phyloP scores from a whole-genome alignment of 495 filamentous ascomycete species.

The Parachaetomium inaequale region DNA sequence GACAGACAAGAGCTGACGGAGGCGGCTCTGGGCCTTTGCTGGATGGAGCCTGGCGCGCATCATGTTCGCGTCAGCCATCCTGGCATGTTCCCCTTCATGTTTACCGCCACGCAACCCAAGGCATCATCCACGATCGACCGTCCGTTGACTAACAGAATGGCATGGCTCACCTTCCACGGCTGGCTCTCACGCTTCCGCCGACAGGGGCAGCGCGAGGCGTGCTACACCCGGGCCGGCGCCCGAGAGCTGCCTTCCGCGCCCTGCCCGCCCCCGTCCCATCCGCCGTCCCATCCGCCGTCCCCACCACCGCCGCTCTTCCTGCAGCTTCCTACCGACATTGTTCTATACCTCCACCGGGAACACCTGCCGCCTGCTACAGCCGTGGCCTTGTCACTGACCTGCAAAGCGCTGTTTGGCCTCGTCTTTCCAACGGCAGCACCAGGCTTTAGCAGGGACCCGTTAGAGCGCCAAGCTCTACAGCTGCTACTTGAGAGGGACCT shows the following conservation, averaged over 20 bases:
- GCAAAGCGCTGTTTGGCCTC: slow-evolving; percentile 13
- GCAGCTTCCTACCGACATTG: not conserved
- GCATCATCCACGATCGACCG: no score
- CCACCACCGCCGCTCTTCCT: not conserved
- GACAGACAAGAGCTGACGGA: no score
- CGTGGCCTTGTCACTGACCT: slow-evolving; percentile 16
- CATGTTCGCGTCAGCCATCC: no score
- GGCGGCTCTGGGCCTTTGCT: no score
- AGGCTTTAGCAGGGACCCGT: not conserved
- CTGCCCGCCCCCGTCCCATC: not conserved
- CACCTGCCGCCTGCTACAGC: slow-evolving; percentile 15
- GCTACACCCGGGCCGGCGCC: not conserved
- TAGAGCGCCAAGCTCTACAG: slow-evolving; percentile 7
- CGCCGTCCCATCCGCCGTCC: not conserved
- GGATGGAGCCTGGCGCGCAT: no score
- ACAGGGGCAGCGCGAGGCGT: not conserved
- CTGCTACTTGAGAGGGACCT: slow-evolving; percentile 23
- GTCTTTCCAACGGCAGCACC: not conserved
- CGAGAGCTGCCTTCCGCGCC: not conserved
- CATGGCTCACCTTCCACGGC: not conserved
- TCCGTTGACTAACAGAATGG: not conserved
- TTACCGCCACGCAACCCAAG: no score
- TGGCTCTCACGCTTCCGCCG: not conserved
- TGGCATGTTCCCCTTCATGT: no score
- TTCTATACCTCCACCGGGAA: not conserved